A percentile compares a stretch with the other conserved stretches of the same genome.
These are phyloP conservation scores for Xanthoconium stramineum DNA, from an alignment of 768 basidiomycete species.

Conservation along the genomic window DNA sequence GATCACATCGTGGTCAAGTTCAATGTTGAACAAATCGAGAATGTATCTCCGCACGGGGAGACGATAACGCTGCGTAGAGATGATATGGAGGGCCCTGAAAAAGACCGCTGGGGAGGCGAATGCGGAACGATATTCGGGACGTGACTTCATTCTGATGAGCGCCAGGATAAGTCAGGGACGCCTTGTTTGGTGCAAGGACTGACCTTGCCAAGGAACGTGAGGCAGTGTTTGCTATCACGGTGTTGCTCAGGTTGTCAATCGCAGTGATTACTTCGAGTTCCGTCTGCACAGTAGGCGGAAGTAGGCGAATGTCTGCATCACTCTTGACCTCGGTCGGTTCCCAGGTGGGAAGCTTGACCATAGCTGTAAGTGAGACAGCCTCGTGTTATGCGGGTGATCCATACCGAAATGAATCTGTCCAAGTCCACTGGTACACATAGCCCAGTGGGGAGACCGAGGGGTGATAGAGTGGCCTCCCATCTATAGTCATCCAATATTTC, in stretches of 20 bases:
- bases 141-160: slow-evolving; percentile 71
- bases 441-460: slow-evolving; percentile 84
- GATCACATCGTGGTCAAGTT: slow-evolving; percentile 63
- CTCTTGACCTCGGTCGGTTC: slow-evolving; percentile 32
- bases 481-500: slow-evolving; percentile 90
- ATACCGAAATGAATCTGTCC: slow-evolving; percentile 73
- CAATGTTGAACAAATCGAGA: slow-evolving; percentile 87
- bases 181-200: slow-evolving; percentile 16
- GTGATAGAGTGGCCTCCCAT: slow-evolving; percentile 90
- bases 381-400: slow-evolving; percentile 25
- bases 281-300: slow-evolving; percentile 61
- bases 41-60: slow-evolving; percentile 91
- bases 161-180: background rate
- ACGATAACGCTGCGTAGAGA: slow-evolving; percentile 87
- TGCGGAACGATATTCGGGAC: slow-evolving; percentile 66
- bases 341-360: slow-evolving; percentile 71
- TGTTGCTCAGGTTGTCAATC: slow-evolving; percentile 92
- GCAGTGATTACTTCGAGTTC: slow-evolving; percentile 86
- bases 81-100: slow-evolving; percentile 81
- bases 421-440: slow-evolving; percentile 88
- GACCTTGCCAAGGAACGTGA: slow-evolving; percentile 87
- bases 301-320: slow-evolving; percentile 45
- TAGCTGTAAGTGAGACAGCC: slow-evolving; percentile 5
- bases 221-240: slow-evolving; percentile 92
- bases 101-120: slow-evolving; percentile 79